Conservation (phyloP, 805 yeast genomes). For the Tetrapisispora arboricola region DNA sequence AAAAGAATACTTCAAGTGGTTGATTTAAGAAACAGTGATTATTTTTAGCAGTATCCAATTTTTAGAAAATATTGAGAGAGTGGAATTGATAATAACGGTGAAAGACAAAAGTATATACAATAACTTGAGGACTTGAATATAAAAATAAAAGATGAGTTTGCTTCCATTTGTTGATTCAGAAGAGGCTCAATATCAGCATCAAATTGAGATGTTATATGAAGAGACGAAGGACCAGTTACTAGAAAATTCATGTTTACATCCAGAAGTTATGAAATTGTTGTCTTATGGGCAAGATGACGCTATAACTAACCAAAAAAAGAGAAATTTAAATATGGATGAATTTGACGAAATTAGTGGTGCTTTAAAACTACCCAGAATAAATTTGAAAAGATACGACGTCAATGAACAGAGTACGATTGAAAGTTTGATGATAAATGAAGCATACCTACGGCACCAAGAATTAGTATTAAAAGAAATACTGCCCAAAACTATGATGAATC, state of each 20-base stretch:
- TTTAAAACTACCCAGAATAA: background rate
- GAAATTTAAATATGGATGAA: background rate
- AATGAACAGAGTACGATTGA: conserved; percentile 9
- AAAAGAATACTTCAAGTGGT: no score
- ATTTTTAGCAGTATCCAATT: no score
- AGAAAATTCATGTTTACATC: background rate
- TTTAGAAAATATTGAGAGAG: no score
- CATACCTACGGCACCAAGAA: conserved; percentile 26
- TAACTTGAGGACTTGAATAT: no score
- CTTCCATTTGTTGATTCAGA: background rate
- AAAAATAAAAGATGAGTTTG: background rate
- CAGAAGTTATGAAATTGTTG: conserved; percentile 1
- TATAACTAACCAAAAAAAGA: background rate
- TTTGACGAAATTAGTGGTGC: background rate
- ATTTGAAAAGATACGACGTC: background rate
- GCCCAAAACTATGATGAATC: conserved; percentile 29
- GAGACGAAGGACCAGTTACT: background rate
- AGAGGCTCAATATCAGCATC: background rate
- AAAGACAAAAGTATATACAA: no score
- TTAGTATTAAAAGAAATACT: conserved; percentile 31
- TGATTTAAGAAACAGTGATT: no score
- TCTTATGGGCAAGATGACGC: background rate
- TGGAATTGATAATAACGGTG: no score
- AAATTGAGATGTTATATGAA: background rate
- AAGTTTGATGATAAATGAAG: conserved; percentile 15